These are phyloP conservation scores for Beauveria pseudobassiana DNA, from an alignment of 2,329 filamentous ascomycete species.

Conservation along the genomic window DNA sequence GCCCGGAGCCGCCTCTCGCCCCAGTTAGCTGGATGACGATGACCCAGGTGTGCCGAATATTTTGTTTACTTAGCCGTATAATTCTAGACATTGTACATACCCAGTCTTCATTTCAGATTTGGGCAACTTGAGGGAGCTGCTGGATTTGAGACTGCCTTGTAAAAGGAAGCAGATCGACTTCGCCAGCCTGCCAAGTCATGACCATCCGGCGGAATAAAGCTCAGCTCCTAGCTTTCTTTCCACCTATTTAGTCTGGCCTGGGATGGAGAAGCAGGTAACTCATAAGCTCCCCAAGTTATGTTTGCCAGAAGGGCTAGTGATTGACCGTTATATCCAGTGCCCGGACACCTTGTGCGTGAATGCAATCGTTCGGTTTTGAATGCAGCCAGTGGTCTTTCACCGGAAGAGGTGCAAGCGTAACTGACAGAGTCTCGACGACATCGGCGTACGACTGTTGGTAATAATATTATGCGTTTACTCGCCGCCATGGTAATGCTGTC, in stretches of 20 bases:
- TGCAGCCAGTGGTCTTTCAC: slow-evolving; percentile 75
- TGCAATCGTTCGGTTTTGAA: slow-evolving; percentile 84
- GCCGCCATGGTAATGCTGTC: slow-evolving; percentile 73
- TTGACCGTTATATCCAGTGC: slow-evolving; percentile 83
- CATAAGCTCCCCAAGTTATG: slow-evolving; percentile 68
- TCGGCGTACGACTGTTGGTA: slow-evolving; percentile 98
- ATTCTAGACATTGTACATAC: no score
- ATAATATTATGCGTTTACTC: slow-evolving; percentile 85
- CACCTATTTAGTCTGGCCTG: slow-evolving; percentile 87
- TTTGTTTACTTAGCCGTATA: slow-evolving; percentile 60
- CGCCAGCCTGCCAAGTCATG: slow-evolving; percentile 92
- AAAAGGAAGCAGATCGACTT: slow-evolving; percentile 79
- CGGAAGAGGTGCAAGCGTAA: slow-evolving; percentile 87
- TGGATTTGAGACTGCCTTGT: slow-evolving; percentile 48
- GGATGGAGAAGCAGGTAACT: slow-evolving; percentile 93
- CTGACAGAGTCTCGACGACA: slow-evolving; percentile 79
- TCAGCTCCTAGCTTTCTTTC: slow-evolving; percentile 89
- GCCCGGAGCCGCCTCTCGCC: slow-evolving; percentile 34
- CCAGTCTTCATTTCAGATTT: slow-evolving; percentile 74
- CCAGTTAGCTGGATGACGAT: slow-evolving; percentile 26
- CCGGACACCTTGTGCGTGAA: slow-evolving; percentile 95
- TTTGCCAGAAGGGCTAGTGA: slow-evolving; percentile 75
- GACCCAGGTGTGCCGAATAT: slow-evolving; percentile 43
- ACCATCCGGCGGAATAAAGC: slow-evolving; percentile 91
- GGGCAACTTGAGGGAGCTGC: slow-evolving; percentile 68